A percentile compares a stretch with the other conserved stretches of the same genome.
Evolutionary conservation across 257 asterid genomes (phyloP).

Genomic region (Solanum chiquidenum): DNA sequence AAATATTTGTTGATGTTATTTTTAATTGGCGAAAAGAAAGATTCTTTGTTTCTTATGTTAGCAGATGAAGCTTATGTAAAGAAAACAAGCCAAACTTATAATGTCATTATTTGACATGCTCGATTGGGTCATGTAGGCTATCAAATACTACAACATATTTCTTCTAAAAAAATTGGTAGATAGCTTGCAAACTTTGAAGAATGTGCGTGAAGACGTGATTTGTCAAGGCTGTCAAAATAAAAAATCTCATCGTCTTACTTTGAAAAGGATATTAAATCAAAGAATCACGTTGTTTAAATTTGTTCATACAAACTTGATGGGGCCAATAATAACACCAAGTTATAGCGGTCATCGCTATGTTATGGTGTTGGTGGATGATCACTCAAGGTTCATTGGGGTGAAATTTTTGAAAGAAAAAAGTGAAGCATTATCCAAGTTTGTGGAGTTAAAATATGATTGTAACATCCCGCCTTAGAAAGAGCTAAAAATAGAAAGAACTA

Average conservation of each 20-base stretch:
- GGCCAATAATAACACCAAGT: slow-evolving; percentile 6
- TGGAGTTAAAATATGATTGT: background rate
- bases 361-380: slow-evolving; percentile 15
- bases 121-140: background rate
- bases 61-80: background rate
- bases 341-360: background rate
- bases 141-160: background rate
- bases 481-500: too few relatives aligned
- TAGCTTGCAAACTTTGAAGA: background rate
- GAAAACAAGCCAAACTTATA: background rate
- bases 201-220: background rate
- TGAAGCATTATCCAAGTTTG: slow-evolving; percentile 1
- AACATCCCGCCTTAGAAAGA: too few relatives aligned
- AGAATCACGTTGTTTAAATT: background rate
- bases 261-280: background rate
- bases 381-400: slow-evolving; percentile 2
- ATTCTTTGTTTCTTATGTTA: too few relatives aligned
- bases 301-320: slow-evolving; percentile 11
- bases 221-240: background rate
- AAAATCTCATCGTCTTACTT: slow-evolving; percentile 4
- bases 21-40: background rate
- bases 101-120: background rate
- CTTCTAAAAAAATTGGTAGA: background rate
- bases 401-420: slow-evolving; percentile 1
- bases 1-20: background rate